These are phyloP conservation scores for Taphrina communis DNA, from an alignment of 1,139 yeast genomes.

Conservation along the genomic window DNA sequence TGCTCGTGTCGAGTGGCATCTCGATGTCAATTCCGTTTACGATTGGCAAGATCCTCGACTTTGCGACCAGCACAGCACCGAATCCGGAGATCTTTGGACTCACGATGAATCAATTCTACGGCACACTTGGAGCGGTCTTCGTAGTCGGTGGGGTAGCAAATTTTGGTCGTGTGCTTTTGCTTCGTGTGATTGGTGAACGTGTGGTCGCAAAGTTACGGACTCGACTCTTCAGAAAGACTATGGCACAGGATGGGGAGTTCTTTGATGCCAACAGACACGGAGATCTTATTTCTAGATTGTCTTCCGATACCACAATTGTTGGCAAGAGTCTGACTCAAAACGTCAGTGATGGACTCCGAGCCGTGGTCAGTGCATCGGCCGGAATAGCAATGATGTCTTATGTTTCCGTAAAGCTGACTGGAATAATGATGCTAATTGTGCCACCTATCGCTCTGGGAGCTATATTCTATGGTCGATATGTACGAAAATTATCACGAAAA, in stretches of 20 bases:
- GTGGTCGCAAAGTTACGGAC: constrained; percentile 83
- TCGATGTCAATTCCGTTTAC: constrained; percentile 48
- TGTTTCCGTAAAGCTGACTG: constrained; percentile 79
- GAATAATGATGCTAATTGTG: constrained; percentile 73
- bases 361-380: constrained; percentile 75
- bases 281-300: constrained; percentile 83
- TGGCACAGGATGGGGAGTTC: constrained; percentile 88
- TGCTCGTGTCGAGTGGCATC: constrained; percentile 39
- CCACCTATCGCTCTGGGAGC: constrained; percentile 65
- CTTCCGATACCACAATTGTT: constrained; percentile 89
- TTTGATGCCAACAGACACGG: constrained; percentile 93
- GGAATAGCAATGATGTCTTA: constrained; percentile 88
- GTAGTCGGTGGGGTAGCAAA: constrained; percentile 75
- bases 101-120: constrained; percentile 58
- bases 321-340: constrained; percentile 86
- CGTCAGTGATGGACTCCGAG: constrained; percentile 86
- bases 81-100: constrained; percentile 56
- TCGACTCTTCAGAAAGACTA: constrained; percentile 72
- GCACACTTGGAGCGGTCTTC: constrained; percentile 62
- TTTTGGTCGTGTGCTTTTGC: constrained; percentile 74
- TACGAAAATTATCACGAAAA: constrained; percentile 72
- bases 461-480: constrained; percentile 74
- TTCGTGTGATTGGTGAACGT: constrained; percentile 82
- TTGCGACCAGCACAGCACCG: constrained; percentile 57
- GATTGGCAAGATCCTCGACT: constrained; percentile 71